Percentiles rank a stretch among this genome's conserved stretches.
phyloP scores from a whole-genome alignment of 2,329 filamentous ascomycete species.

The Aspergillus sp. region DNA sequence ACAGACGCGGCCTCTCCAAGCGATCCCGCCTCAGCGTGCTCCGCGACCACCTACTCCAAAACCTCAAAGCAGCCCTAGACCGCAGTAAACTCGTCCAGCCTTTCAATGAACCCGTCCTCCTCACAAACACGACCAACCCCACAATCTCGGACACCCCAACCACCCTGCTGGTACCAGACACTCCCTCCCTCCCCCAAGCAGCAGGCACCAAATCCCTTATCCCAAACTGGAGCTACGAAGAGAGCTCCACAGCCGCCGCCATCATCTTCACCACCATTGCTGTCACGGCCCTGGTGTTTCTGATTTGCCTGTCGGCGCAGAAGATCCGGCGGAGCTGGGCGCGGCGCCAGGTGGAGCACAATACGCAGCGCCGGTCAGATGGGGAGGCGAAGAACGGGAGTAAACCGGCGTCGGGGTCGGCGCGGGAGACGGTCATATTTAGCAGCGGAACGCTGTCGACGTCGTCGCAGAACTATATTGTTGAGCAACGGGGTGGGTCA shows the following conservation, averaged over 20 bases:
- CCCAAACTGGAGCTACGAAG: constrained; percentile 18
- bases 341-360: constrained; percentile 8
- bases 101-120: no score
- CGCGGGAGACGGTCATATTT: constrained; percentile 29
- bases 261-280: constrained; percentile 21
- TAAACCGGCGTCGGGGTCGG: not conserved
- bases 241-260: constrained; percentile 27
- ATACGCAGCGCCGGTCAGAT: constrained; percentile 1
- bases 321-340: constrained; percentile 15
- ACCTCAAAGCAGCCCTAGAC: no score
- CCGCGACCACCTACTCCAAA: no score
- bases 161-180: not conserved
- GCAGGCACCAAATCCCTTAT: constrained; percentile 6
- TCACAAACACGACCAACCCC: no score
- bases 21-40: no score
- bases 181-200: not conserved
- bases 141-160: not conserved
- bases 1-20: no score
- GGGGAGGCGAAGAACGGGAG: constrained; percentile 12
- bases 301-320: constrained; percentile 20
- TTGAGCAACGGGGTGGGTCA: constrained; percentile 15
- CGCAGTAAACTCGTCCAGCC: no score
- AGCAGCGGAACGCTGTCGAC: constrained; percentile 22
- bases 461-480: constrained; percentile 18
- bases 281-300: constrained; percentile 18